Evolutionary conservation across 108 stramenopile genomes (phyloP).

Genomic region (Pseudonitzschia multiseries): DNA sequence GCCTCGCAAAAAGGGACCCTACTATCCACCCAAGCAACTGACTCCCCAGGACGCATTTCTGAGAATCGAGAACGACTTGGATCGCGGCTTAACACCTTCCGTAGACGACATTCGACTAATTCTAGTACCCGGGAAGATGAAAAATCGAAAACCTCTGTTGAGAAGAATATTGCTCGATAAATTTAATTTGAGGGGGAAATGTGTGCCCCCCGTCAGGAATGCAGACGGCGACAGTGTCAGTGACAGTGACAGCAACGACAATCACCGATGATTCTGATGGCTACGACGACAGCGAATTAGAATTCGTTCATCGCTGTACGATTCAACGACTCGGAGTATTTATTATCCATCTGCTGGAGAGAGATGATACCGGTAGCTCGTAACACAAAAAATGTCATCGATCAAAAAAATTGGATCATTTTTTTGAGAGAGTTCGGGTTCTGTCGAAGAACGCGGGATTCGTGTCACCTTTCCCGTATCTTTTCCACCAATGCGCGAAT

Average conservation of each 20-base stretch:
- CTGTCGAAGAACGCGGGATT: too few species aligned
- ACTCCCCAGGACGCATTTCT: conserved; percentile 53
- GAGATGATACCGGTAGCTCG: not conserved
- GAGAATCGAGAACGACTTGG: conserved; percentile 55
- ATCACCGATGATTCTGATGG: not conserved
- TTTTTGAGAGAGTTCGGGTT: too few species aligned
- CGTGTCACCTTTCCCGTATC: too few species aligned
- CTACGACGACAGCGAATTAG: conserved; percentile 2
- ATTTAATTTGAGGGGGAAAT: conserved; percentile 70
- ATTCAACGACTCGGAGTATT: conserved; percentile 54
- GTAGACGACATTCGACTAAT: conserved; percentile 59
- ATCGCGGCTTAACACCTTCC: conserved; percentile 40
- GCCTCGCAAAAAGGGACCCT: conserved; percentile 12
- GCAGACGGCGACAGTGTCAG: not conserved
- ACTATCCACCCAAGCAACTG: conserved; percentile 8
- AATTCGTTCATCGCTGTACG: conserved; percentile 47
- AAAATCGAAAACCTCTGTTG: conserved; percentile 49
- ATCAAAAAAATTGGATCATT: too few species aligned
- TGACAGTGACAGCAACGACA: too few species aligned
- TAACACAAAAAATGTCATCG: too few species aligned
- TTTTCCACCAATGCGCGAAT: too few species aligned
- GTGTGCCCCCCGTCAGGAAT: conserved; percentile 42
- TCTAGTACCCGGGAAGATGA: conserved; percentile 46
- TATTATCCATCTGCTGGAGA: conserved; percentile 28
- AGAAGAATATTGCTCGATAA: conserved; percentile 56